phyloP scores from a whole-genome alignment of 2,329 filamentous ascomycete species.

The Epichloe gansuensis region DNA sequence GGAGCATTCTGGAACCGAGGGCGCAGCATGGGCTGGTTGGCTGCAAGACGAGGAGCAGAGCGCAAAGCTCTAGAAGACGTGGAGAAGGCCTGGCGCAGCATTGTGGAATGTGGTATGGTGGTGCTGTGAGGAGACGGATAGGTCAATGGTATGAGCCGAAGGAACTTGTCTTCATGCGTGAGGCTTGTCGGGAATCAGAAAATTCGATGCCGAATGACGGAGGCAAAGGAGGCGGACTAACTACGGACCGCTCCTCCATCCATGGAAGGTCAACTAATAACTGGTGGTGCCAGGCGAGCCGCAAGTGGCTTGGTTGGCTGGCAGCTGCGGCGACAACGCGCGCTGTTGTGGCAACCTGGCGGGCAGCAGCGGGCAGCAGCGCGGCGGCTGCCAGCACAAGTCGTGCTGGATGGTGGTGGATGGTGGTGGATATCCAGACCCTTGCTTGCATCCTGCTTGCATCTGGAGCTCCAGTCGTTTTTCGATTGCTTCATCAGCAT shows the following conservation, averaged over 20 bases:
- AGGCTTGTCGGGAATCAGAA: constrained; percentile 11
- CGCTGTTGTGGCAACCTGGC: constrained; percentile 25
- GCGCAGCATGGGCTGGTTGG: constrained; percentile 23
- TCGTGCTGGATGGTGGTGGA: not conserved
- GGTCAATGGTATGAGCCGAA: constrained; percentile 3
- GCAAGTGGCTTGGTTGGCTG: not conserved
- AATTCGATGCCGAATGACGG: constrained; percentile 14
- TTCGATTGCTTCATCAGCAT: not conserved
- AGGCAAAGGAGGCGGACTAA: constrained; percentile 17
- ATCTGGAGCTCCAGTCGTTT: not conserved
- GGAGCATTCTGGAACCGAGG: constrained; percentile 26
- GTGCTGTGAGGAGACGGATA: constrained; percentile 7
- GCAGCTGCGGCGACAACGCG: constrained; percentile 1
- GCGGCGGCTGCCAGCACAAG: not conserved
- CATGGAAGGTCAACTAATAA: no score
- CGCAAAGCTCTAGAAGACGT: constrained; percentile 32
- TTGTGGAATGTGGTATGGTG: constrained; percentile 15
- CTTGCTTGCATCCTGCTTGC: not conserved
- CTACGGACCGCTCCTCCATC: constrained; percentile 12
- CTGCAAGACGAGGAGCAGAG: constrained; percentile 25
- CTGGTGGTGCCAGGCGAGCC: not conserved
- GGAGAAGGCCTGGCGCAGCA: constrained; percentile 35
- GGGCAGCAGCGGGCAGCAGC: not conserved
- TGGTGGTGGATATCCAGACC: no score
- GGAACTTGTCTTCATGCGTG: no score